Conservation (phyloP, 1,139 yeast species). For the Candida smagusa region DNA sequence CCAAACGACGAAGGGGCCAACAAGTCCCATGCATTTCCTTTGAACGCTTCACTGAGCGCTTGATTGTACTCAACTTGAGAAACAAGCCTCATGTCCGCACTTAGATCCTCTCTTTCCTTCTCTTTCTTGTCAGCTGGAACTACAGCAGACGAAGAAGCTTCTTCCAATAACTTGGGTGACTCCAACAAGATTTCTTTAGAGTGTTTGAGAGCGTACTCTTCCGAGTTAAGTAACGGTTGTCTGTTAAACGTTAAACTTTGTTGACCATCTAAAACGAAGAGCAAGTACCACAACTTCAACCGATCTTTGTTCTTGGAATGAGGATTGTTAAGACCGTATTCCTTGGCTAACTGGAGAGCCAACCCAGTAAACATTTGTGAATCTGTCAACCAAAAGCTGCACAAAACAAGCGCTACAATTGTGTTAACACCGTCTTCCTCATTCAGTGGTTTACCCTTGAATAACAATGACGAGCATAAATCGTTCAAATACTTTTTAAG, state of each 20-base stretch:
- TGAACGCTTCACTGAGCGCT: slow-evolving; percentile 58
- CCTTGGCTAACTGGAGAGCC: slow-evolving; percentile 63
- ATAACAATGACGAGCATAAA: slow-evolving; percentile 46
- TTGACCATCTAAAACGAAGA: slow-evolving; percentile 69
- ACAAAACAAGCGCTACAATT: slow-evolving; percentile 59
- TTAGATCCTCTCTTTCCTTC: not conserved
- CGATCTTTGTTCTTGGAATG: slow-evolving; percentile 34
- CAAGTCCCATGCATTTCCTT: slow-evolving; percentile 61
- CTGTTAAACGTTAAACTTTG: slow-evolving; percentile 62
- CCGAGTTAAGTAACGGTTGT: slow-evolving; percentile 49
- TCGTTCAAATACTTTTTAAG: slow-evolving; percentile 44
- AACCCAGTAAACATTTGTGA: slow-evolving; percentile 66
- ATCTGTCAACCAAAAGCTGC: slow-evolving; percentile 69
- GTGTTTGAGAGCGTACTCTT: slow-evolving; percentile 42
- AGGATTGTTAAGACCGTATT: slow-evolving; percentile 47
- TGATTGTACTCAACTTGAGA: slow-evolving; percentile 73
- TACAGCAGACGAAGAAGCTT: not conserved
- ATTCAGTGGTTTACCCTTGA: slow-evolving; percentile 35
- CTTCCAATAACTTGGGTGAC: slow-evolving; percentile 5
- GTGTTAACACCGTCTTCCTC: slow-evolving; percentile 58
- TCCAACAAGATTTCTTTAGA: slow-evolving; percentile 34
- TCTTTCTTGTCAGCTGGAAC: not conserved
- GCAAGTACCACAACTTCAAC: slow-evolving; percentile 61
- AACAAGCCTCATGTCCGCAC: slow-evolving; percentile 56
- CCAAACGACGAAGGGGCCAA: slow-evolving; percentile 62